These are phyloP conservation scores for Stephanodiscus triporus DNA, from an alignment of 108 stramenopile genomes.

Conservation along the genomic window DNA sequence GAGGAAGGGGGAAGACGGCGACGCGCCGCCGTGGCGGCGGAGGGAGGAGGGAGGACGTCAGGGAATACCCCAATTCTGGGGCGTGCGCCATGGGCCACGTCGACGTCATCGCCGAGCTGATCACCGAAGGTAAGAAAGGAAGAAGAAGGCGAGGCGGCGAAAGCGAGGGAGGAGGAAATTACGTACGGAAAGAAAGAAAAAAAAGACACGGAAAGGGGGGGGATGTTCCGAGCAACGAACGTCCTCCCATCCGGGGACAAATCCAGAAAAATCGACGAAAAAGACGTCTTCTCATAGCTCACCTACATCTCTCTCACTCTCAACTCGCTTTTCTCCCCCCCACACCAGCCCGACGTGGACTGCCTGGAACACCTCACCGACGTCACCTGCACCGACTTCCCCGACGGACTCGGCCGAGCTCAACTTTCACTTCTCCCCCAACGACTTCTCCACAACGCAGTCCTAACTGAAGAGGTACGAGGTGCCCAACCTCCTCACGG, in stretches of 20 bases:
- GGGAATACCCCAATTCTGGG: slow-evolving; percentile 94
- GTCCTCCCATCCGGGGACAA: too few species aligned
- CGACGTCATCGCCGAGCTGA: slow-evolving; percentile 69
- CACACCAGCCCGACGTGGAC: slow-evolving; percentile 66
- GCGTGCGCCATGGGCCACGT: slow-evolving; percentile 74
- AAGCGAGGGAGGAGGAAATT: too few species aligned
- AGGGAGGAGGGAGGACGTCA: too few species aligned
- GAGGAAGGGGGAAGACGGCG: slow-evolving; percentile 25
- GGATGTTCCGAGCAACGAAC: too few species aligned
- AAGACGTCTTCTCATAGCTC: too few species aligned
- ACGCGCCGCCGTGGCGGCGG: too few species aligned
- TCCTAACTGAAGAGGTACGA: slow-evolving; percentile 90
- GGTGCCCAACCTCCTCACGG: slow-evolving; percentile 88
- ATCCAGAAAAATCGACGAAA: too few species aligned
- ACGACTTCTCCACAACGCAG: slow-evolving; percentile 85
- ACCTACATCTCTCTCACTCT: too few species aligned
- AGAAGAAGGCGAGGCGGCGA: too few species aligned
- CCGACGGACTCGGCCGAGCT: slow-evolving; percentile 81
- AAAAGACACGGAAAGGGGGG: too few species aligned
- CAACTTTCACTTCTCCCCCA: slow-evolving; percentile 84
- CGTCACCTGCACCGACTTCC: slow-evolving; percentile 72
- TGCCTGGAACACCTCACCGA: slow-evolving; percentile 77
- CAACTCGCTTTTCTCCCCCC: too few species aligned
- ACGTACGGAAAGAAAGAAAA: background rate
- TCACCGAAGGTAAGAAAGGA: slow-evolving; percentile 62